phyloP scores from a whole-genome alignment of 2,329 filamentous ascomycete species.

The Ophiostoma triangulosporum region DNA sequence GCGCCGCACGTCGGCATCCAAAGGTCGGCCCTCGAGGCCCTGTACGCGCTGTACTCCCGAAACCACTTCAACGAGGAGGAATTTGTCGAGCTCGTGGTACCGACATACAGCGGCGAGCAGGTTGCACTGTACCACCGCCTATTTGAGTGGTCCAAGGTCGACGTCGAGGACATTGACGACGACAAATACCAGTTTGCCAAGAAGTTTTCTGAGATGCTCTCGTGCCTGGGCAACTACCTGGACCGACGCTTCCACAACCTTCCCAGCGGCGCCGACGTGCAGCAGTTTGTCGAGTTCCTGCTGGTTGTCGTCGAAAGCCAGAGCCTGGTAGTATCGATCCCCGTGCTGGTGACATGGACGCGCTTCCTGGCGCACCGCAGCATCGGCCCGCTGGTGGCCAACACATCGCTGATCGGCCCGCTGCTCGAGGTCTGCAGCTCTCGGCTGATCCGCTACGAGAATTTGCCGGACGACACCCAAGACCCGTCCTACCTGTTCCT shows the following conservation, averaged over 20 bases:
- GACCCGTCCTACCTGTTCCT: conserved; percentile 72
- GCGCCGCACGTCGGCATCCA: conserved; percentile 58
- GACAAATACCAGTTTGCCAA: conserved; percentile 86
- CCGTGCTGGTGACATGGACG: conserved; percentile 80
- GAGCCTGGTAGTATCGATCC: conserved; percentile 87
- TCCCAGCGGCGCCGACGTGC: conserved; percentile 49
- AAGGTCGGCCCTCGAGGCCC: conserved; percentile 67
- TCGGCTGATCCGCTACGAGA: conserved; percentile 77
- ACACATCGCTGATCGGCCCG: conserved; percentile 54
- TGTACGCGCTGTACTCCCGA: conserved; percentile 71
- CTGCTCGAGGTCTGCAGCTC: conserved; percentile 73
- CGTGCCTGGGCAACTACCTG: conserved; percentile 71
- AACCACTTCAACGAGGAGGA: conserved; percentile 63
- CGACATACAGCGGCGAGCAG: conserved; percentile 62
- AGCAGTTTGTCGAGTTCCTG: conserved; percentile 66
- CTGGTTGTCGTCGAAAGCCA: conserved; percentile 67
- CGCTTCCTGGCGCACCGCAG: conserved; percentile 60
- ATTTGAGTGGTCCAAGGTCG: conserved; percentile 66
- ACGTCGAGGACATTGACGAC: conserved; percentile 74
- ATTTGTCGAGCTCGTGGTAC: conserved; percentile 62
- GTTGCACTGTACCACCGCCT: conserved; percentile 59
- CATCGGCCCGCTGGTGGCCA: conserved; percentile 50
- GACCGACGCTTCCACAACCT: conserved; percentile 61
- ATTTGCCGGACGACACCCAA: conserved; percentile 65
- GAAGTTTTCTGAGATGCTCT: conserved; percentile 88